phyloP scores from a whole-genome alignment of 129 eudicot species.

The Erigeron canadensis region DNA sequence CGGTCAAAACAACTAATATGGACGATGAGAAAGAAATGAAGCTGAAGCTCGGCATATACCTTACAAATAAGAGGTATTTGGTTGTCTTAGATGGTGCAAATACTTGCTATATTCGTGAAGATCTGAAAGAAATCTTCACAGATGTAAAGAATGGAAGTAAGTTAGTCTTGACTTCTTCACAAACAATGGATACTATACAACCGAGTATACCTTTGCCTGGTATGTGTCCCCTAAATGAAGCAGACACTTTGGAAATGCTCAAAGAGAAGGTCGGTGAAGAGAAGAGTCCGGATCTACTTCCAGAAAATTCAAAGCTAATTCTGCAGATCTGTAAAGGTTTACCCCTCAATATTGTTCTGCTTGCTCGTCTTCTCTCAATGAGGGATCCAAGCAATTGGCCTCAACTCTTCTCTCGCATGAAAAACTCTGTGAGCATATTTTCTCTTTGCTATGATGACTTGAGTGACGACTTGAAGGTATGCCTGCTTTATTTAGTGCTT shows the following conservation, averaged over 20 bases:
- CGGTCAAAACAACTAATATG: conserved; percentile 20
- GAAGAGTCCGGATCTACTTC: conserved; percentile 8
- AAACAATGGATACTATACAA: conserved; percentile 4
- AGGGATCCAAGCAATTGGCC: not conserved
- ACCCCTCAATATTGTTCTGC: not conserved
- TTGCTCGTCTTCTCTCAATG: not conserved
- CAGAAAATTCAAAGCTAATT: conserved; percentile 5
- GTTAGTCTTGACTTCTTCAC: conserved; percentile 29
- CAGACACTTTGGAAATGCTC: conserved; percentile 30
- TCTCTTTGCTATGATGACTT: not conserved
- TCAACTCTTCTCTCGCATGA: not conserved
- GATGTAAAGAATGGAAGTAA: conserved; percentile 33
- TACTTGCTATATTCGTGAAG: conserved; percentile 11
- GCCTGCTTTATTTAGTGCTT: not conserved
- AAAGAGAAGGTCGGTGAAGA: conserved; percentile 16
- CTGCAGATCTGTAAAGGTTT: not conserved
- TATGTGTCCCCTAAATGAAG: conserved; percentile 25
- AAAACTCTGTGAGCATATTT: not conserved
- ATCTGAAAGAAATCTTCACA: conserved; percentile 25
- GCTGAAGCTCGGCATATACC: conserved; percentile 15
- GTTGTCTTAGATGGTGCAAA: conserved; percentile 28
- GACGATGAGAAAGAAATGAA: conserved; percentile 23
- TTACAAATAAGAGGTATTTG: conserved; percentile 31
- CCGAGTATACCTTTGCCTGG: conserved; percentile 9
- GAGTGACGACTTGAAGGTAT: not conserved